phyloP scores from a whole-genome alignment of 768 basidiomycete genomes.

The Mycena galopus region DNA sequence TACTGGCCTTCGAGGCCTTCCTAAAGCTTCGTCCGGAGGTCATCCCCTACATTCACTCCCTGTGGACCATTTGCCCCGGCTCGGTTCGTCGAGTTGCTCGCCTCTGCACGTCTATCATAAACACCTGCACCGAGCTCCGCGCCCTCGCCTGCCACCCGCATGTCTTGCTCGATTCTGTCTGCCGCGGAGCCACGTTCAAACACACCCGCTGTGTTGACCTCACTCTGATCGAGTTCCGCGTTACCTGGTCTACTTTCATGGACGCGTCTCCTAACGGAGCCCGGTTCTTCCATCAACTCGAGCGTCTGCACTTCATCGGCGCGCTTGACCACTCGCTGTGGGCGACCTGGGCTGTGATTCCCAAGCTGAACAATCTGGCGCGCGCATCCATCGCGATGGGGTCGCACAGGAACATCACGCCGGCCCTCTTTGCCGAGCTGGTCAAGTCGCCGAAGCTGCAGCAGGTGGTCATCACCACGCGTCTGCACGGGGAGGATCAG shows the following conservation, averaged over 20 bases:
- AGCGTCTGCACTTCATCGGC: slow-evolving; percentile 30
- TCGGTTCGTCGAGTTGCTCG: neutral
- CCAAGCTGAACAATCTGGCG: slow-evolving; percentile 24
- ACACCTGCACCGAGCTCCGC: slow-evolving; percentile 30
- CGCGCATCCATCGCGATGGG: slow-evolving; percentile 35
- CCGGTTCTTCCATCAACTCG: slow-evolving; percentile 24
- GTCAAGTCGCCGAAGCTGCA: slow-evolving; percentile 31
- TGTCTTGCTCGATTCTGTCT: slow-evolving; percentile 9
- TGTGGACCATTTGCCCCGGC: slow-evolving; percentile 32
- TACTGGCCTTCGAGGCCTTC: slow-evolving; percentile 19
- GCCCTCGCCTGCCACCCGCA: slow-evolving; percentile 30
- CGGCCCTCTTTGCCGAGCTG: slow-evolving; percentile 7
- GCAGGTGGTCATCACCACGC: slow-evolving; percentile 34
- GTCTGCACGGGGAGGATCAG: slow-evolving; percentile 25
- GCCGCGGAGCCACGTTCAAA: neutral
- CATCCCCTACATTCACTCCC: slow-evolving; percentile 20
- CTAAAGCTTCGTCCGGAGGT: slow-evolving; percentile 10
- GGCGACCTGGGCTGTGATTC: slow-evolving; percentile 3
- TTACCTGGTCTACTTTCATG: slow-evolving; percentile 3
- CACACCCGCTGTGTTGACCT: slow-evolving; percentile 29
- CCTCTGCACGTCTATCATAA: slow-evolving; percentile 23
- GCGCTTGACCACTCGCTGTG: slow-evolving; percentile 10
- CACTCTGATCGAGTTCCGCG: slow-evolving; percentile 33
- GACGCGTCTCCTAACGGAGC: neutral
- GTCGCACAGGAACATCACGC: neutral